Conservation (phyloP, 1,284 basidiomycete species). For the Puccinia novopanici region DNA sequence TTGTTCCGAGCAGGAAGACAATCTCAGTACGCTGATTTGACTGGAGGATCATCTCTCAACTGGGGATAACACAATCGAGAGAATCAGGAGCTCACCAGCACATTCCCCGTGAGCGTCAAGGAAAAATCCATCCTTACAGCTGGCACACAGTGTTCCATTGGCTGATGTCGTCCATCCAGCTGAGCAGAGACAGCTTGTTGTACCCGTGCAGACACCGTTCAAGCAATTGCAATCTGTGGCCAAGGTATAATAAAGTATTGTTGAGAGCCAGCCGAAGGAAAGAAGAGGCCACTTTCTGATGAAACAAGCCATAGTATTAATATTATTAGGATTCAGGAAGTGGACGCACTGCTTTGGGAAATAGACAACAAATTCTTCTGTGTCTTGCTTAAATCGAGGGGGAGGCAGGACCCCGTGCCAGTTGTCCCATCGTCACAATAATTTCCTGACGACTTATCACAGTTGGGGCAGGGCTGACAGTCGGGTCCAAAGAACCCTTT, state of each 20-base stretch:
- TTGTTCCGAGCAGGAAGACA: neutral
- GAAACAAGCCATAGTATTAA: neutral
- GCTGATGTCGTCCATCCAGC: slow-evolving; percentile 32
- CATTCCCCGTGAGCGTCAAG: slow-evolving; percentile 25
- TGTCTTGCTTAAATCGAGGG: slow-evolving; percentile 19
- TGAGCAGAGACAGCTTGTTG: slow-evolving; percentile 34
- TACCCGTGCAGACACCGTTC: slow-evolving; percentile 33
- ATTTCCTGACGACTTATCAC: slow-evolving; percentile 12
- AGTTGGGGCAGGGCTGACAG: slow-evolving; percentile 37
- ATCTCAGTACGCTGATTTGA: neutral
- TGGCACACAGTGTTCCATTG: slow-evolving; percentile 39
- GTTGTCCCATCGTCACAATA: slow-evolving; percentile 38
- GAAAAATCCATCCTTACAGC: slow-evolving; percentile 24
- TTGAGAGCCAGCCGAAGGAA: neutral
- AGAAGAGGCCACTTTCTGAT: neutral
- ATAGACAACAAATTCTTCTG: slow-evolving; percentile 12
- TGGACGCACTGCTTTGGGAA: slow-evolving; percentile 29
- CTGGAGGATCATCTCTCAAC: too few species aligned
- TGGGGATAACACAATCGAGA: neutral
- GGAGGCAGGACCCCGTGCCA: slow-evolving; percentile 26
- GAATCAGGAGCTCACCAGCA: neutral
- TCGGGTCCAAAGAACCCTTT: slow-evolving; percentile 28
- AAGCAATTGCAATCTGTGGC: slow-evolving; percentile 33
- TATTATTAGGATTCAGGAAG: neutral
- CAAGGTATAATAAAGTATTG: neutral